Evolutionary conservation across 108 stramenopile genomes (phyloP).

Genomic region (Bacterosira constricta): DNA sequence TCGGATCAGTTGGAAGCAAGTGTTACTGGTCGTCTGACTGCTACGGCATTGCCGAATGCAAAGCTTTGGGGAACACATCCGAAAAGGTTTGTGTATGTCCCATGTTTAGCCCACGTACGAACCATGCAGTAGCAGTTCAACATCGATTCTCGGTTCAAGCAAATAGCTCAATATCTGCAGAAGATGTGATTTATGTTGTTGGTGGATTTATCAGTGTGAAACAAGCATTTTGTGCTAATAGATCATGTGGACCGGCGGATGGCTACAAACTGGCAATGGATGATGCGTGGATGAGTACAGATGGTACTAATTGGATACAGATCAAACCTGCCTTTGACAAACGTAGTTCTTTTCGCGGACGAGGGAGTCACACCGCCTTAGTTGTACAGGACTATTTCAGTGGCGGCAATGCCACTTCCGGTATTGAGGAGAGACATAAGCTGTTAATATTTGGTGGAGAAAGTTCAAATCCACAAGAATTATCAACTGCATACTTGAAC

Average conservation of each 20-base stretch:
- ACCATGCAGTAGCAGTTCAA: conserved; percentile 60
- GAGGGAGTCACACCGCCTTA: conserved; percentile 48
- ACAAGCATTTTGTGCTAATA: conserved; percentile 56
- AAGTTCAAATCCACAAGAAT: conserved; percentile 28
- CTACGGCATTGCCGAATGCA: conserved; percentile 62
- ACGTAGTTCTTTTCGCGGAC: conserved; percentile 24
- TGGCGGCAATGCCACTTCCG: neutral
- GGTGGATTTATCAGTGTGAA: conserved; percentile 67
- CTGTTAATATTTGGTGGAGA: conserved; percentile 60
- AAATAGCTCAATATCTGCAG: conserved; percentile 29
- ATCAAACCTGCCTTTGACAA: conserved; percentile 52
- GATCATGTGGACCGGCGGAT: conserved; percentile 69
- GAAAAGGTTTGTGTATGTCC: conserved; percentile 74
- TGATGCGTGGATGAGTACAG: conserved; percentile 73
- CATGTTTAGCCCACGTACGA: conserved; percentile 76
- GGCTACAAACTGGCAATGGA: conserved; percentile 65
- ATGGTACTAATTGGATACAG: conserved; percentile 62
- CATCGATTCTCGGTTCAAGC: conserved; percentile 43
- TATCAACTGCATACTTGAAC: conserved; percentile 51
- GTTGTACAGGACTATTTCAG: conserved; percentile 19
- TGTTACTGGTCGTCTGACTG: conserved; percentile 52
- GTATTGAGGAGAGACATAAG: conserved; percentile 16
- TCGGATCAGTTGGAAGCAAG: conserved; percentile 38
- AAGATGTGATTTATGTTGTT: conserved; percentile 68
- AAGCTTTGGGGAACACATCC: conserved; percentile 26